A percentile compares a stretch with the other conserved stretches of the same genome.
Evolutionary conservation across 192 early-diverging fungal species (phyloP).

Genomic region (Coemansia sp.): DNA sequence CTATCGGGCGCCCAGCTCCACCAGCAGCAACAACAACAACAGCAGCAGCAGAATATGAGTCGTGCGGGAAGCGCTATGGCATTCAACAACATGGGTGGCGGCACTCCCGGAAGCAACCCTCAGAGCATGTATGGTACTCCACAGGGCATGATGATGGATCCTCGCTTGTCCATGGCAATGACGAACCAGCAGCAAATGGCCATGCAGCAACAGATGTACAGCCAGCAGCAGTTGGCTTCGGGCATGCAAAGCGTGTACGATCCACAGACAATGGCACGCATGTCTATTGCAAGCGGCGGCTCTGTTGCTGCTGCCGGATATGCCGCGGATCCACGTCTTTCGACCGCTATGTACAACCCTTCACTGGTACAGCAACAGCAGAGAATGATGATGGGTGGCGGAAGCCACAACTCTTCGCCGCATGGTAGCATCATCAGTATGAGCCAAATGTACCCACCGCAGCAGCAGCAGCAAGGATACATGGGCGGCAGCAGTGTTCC

Average conservation of each 20-base stretch:
- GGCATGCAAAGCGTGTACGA: constrained; percentile 25
- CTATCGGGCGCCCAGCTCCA: constrained; percentile 29
- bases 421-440: constrained; percentile 8
- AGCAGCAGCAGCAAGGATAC: constrained; percentile 13
- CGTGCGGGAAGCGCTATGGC: constrained; percentile 47
- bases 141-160: constrained; percentile 10
- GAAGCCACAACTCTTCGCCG: constrained; percentile 21
- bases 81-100: constrained; percentile 24
- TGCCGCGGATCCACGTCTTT: constrained; percentile 33
- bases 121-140: constrained; percentile 46
- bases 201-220: constrained; percentile 27
- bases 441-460: constrained; percentile 6
- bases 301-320: background rate
- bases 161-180: constrained; percentile 47
- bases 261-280: constrained; percentile 1
- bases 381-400: constrained; percentile 1
- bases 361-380: background rate
- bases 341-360: constrained; percentile 35
- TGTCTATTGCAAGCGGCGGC: constrained; percentile 6
- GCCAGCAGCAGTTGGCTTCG: constrained; percentile 20
- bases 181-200: constrained; percentile 41
- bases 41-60: constrained; percentile 20
- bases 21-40: background rate
- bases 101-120: background rate
- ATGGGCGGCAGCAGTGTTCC: constrained; percentile 18